Conservation (phyloP, 176 grass and related monocot species). For the Dendrocalamus sinicus region DNA sequence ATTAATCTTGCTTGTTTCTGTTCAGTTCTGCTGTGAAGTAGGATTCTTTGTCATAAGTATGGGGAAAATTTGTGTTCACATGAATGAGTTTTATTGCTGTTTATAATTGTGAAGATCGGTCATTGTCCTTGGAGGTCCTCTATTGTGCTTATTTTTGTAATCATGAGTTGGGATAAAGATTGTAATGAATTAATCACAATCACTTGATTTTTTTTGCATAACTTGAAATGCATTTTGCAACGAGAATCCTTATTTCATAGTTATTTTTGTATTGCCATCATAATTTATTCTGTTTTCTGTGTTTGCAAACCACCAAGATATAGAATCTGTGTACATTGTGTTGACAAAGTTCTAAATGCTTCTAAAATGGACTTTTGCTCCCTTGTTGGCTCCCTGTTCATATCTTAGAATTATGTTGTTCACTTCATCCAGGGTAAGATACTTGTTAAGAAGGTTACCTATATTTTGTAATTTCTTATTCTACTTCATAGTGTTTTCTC, state of each 20-base stretch:
- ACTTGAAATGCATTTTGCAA: not conserved
- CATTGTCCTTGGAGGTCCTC: not conserved
- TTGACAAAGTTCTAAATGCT: not conserved
- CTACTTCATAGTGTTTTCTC: not conserved
- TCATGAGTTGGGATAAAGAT: constrained; percentile 13
- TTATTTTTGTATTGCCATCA: not conserved
- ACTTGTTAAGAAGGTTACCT: constrained; percentile 5
- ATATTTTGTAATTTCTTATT: constrained; percentile 3
- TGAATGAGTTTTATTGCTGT: not conserved
- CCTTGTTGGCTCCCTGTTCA: constrained; percentile 12
- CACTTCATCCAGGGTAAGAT: not conserved
- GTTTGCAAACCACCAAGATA: not conserved
- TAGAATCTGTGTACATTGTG: not conserved
- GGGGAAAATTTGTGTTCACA: not conserved
- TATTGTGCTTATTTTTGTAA: not conserved
- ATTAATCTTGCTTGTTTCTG: not conserved
- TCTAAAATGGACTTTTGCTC: constrained; percentile 14
- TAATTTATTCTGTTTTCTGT: not conserved
- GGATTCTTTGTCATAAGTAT: not conserved
- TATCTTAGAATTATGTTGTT: not conserved
- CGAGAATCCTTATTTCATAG: not conserved
- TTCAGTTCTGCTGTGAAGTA: not conserved
- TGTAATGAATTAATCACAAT: constrained; percentile 7
- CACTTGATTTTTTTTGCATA: not conserved
- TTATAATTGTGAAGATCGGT: not conserved